Percentiles rank a stretch among this genome's conserved stretches.
Conservation (phyloP, 2,329 filamentous ascomycete genomes). For the Exophiala lecanii-corni region DNA sequence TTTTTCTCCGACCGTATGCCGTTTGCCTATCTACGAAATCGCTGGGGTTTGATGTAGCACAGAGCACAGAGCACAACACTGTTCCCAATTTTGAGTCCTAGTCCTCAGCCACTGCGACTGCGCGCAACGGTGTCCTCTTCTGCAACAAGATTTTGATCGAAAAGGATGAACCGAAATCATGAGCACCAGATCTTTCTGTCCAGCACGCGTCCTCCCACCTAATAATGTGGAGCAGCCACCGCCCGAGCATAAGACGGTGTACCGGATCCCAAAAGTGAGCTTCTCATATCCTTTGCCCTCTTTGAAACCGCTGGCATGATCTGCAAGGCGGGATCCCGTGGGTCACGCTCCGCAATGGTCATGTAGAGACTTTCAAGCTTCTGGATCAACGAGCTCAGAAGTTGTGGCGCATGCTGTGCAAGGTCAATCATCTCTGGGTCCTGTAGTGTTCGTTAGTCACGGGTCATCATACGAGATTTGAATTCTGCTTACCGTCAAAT, state of each 20-base stretch:
- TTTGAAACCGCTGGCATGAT: constrained; percentile 46
- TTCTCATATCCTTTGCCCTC: constrained; percentile 34
- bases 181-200: no score
- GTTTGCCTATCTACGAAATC: no score
- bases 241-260: not conserved
- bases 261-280: constrained; percentile 7
- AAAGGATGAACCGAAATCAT: no score
- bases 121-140: no score
- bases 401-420: constrained; percentile 22
- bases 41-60: no score
- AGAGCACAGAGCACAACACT: no score
- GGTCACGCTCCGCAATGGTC: constrained; percentile 49
- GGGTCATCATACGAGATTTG: not conserved
- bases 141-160: not conserved
- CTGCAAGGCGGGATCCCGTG: constrained; percentile 49
- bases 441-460: constrained; percentile 17
- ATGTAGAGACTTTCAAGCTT: constrained; percentile 50
- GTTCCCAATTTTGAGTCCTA: no score
- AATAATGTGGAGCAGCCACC: not conserved
- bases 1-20: no score
- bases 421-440: constrained; percentile 27
- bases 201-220: no score
- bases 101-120: no score
- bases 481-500: constrained; percentile 46
- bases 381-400: constrained; percentile 41